These are phyloP conservation scores for Kluyveromyces starmeri DNA, from an alignment of 805 yeast genomes.

Conservation along the genomic window DNA sequence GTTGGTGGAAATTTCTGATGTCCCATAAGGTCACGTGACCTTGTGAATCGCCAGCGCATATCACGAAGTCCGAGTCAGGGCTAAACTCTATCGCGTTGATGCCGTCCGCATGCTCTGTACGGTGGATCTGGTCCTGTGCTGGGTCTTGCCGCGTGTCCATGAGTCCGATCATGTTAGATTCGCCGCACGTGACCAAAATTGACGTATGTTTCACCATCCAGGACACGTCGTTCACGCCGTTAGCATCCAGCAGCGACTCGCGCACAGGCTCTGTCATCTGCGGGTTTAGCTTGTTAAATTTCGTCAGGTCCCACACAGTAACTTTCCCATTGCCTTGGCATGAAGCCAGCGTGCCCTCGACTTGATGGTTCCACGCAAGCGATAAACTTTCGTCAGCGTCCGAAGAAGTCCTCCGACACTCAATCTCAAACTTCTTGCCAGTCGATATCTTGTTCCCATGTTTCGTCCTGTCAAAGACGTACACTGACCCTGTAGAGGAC, in stretches of 20 bases:
- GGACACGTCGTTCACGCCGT: conserved; percentile 61
- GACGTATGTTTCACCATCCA: conserved; percentile 60
- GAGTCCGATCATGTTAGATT: conserved; percentile 42
- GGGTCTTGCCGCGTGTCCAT: conserved; percentile 43
- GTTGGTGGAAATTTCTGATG: conserved; percentile 36
- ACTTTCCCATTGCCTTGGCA: conserved; percentile 59
- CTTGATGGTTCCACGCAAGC: conserved; percentile 60
- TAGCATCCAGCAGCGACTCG: conserved; percentile 23
- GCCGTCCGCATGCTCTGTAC: conserved; percentile 26
- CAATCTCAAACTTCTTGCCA: conserved; percentile 42
- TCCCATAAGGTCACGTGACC: conserved; percentile 62
- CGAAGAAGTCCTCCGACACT: conserved; percentile 23
- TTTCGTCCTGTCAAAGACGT: conserved; percentile 74
- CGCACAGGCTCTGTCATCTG: conserved; percentile 21
- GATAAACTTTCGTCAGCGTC: conserved; percentile 51
- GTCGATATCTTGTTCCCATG: conserved; percentile 38
- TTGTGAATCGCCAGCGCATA: conserved; percentile 59
- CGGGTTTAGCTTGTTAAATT: conserved; percentile 25
- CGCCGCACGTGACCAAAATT: conserved; percentile 60
- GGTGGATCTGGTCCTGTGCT: conserved; percentile 6
- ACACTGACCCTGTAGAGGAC: conserved; percentile 55
- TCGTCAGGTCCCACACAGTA: conserved; percentile 58
- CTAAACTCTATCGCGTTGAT: conserved; percentile 55
- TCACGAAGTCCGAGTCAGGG: conserved; percentile 41
- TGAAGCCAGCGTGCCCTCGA: conserved; percentile 50